Evolutionary conservation across 2,329 filamentous ascomycete species (phyloP), one percentile per base, ranked within the genome.

Genomic region (Xylariaceae sp.): DNA sequence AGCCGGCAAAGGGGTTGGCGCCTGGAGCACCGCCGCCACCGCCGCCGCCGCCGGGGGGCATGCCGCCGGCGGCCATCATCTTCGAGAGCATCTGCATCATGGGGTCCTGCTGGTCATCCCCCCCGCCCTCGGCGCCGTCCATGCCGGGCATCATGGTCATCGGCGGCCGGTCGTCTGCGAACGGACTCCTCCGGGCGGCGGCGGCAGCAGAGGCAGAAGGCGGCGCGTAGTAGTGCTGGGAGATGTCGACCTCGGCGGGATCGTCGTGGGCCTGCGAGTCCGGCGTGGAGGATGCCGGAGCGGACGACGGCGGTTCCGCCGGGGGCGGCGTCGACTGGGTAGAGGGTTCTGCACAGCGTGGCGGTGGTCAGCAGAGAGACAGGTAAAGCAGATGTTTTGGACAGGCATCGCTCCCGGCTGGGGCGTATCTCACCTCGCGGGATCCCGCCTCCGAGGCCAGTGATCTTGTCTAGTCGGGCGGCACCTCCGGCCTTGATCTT

Each of bases 191-290:
- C 7, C 32, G 42, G 18, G 35, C 36, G 13, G 40, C 34, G n/a
- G 40, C 35, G 28, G 36, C 31, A 32, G 31, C 42, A 24, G 52
- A 47, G 14, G 49, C 43, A 14, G 51, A 49, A 28, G 59, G 47
- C 6, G 78, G 79, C 21, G 70, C 59, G 58, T 82, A 83, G 58
- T 71, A 80, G 60, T 84, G 81, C 43, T 80, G 61, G n/a, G 81
- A 84, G 46, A 90, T 87, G 55, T 89, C 83, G 43, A 86, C 72
- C 57, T 88, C 84, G 5, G 79, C 82, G 5, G 83, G 83, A 49
- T 85, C 80, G 36, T 68, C 75, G 18, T 57, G 53, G 15, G 56
- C 43, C 18, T 51, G 32, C 6, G 53, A 26, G 24, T 50, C 31
- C 25, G 60, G 47, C 12, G 56, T 53, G n/a, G 57, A 46, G 18